Conservation (phyloP, 2,329 filamentous ascomycete species). For the Apiospora hydei region DNA sequence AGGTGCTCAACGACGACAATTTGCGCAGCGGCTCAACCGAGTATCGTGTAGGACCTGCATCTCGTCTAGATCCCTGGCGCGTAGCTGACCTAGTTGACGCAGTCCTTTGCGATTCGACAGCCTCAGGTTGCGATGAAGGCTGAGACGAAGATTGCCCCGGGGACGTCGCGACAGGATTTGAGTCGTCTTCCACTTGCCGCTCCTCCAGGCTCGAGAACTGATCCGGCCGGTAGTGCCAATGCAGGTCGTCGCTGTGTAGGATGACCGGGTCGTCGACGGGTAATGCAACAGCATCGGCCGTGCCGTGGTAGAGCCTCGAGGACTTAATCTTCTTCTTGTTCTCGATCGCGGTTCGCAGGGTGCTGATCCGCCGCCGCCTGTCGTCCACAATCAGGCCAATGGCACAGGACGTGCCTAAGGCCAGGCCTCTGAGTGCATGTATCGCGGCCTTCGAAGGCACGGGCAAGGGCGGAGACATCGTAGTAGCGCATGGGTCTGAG, state of each 20-base stretch:
- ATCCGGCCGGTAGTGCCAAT: constrained; percentile 32
- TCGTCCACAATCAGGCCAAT: constrained; percentile 63
- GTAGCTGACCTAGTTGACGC: not conserved
- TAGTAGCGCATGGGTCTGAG: constrained; percentile 24
- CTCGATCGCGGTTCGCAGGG: constrained; percentile 56
- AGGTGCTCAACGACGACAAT: not conserved
- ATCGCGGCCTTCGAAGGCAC: constrained; percentile 63
- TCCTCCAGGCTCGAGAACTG: constrained; percentile 1
- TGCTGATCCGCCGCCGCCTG: constrained; percentile 60
- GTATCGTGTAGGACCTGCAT: constrained; percentile 46
- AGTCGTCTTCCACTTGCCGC: not conserved
- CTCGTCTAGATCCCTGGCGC: not conserved
- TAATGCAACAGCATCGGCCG: constrained; percentile 28
- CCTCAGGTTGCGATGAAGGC: not conserved
- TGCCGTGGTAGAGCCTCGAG: constrained; percentile 41
- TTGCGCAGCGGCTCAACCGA: not conserved
- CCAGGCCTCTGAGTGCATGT: constrained; percentile 61
- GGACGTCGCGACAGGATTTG: not conserved
- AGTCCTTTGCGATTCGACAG: not conserved
- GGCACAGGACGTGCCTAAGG: constrained; percentile 65
- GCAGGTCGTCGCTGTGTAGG: constrained; percentile 27
- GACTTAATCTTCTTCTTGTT: constrained; percentile 61
- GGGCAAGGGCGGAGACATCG: constrained; percentile 55
- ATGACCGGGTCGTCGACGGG: constrained; percentile 32
- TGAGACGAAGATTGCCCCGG: not conserved